These are phyloP conservation scores for Centrapalus pauciflorus DNA, from an alignment of 129 eudicot species.

Conservation along the genomic window DNA sequence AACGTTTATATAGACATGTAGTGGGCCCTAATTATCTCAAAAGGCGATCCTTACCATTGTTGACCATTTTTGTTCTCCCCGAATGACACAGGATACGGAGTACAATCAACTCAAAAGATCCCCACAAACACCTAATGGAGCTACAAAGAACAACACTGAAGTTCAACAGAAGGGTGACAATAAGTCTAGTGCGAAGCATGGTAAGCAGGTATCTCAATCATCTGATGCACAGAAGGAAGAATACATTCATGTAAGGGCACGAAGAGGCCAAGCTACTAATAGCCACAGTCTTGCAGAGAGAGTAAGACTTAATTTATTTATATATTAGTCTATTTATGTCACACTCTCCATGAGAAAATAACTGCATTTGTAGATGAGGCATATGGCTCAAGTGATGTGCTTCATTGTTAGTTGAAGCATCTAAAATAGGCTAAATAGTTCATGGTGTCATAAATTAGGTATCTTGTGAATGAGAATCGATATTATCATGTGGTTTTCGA, in stretches of 20 bases:
- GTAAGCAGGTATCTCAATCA: constrained; percentile 64
- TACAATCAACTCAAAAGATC: constrained; percentile 43
- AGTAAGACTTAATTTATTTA: too few relatives aligned
- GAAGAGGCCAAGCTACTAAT: constrained; percentile 98
- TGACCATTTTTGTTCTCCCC: neutral
- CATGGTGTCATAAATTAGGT: too few relatives aligned
- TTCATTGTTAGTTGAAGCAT: too few relatives aligned
- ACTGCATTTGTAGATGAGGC: neutral
- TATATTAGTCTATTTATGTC: too few relatives aligned
- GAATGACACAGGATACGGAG: constrained; percentile 46
- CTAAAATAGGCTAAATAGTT: too few relatives aligned
- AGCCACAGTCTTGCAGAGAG: constrained; percentile 99
- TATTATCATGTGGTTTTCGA: too few relatives aligned
- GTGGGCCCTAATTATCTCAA: too few relatives aligned
- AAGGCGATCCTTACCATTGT: neutral
- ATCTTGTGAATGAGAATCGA: too few relatives aligned
- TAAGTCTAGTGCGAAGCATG: constrained; percentile 59
- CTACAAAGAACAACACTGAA: constrained; percentile 32
- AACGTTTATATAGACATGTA: too few relatives aligned
- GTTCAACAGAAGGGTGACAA: constrained; percentile 51
- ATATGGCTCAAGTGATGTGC: neutral
- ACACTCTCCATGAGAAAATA: neutral
- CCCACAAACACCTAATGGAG: constrained; percentile 34
- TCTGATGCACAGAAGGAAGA: constrained; percentile 69
- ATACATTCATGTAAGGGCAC: constrained; percentile 76